Evolutionary conservation across 305 asterid genomes (phyloP).

Genomic region (Fraxinus nigra): DNA sequence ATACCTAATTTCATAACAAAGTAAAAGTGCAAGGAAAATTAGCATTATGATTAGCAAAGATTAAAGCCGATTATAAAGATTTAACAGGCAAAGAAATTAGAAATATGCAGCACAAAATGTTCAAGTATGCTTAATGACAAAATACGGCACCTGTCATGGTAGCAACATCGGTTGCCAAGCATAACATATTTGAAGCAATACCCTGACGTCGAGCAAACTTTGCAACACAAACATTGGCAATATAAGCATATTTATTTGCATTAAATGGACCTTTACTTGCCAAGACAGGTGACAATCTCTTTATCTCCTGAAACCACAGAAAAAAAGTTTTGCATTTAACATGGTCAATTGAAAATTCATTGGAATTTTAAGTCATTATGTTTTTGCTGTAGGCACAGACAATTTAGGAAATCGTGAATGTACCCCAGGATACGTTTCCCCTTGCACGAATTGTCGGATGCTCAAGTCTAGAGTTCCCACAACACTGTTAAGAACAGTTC

Average conservation of each 20-base stretch:
- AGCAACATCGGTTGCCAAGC: slow-evolving; percentile 74
- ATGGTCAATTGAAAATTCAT: background rate
- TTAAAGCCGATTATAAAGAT: slow-evolving; percentile 1
- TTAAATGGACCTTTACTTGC: slow-evolving; percentile 61
- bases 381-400: slow-evolving; percentile 6
- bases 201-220: slow-evolving; percentile 88
- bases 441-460: slow-evolving; percentile 67
- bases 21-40: slow-evolving; percentile 43
- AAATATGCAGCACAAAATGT: background rate
- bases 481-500: slow-evolving; percentile 78
- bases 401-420: slow-evolving; percentile 21
- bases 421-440: slow-evolving; percentile 90
- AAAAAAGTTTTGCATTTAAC: background rate
- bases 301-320: slow-evolving; percentile 46
- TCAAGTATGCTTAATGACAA: slow-evolving; percentile 14
- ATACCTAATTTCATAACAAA: slow-evolving; percentile 44
- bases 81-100: slow-evolving; percentile 3
- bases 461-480: slow-evolving; percentile 89
- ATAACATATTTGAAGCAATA: slow-evolving; percentile 78
- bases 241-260: slow-evolving; percentile 69
- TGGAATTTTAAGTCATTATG: background rate
- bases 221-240: slow-evolving; percentile 85
- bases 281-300: slow-evolving; percentile 55
- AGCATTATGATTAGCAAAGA: slow-evolving; percentile 19
- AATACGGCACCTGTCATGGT: slow-evolving; percentile 46